Evolutionary conservation across 2,329 filamentous ascomycete genomes (phyloP).

Genomic region (Botrytis galanthina): DNA sequence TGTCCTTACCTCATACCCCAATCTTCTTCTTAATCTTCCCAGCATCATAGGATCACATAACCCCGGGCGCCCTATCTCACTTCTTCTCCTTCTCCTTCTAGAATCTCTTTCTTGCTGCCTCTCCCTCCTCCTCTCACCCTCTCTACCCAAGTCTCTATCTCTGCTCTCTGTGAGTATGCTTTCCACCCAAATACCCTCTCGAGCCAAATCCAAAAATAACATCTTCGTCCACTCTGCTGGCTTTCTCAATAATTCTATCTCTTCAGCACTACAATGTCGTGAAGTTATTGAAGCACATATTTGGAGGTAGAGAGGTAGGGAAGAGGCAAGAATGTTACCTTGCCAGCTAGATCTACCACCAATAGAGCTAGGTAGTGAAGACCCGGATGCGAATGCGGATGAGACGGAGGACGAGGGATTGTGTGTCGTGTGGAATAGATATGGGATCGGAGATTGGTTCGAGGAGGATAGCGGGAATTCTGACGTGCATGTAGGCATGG

Average conservation of each 20-base stretch:
- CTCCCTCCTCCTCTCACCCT: neutral
- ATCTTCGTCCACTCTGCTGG: slow-evolving; percentile 8
- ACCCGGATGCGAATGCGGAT: neutral
- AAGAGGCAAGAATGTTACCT: slow-evolving; percentile 10
- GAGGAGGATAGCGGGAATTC: neutral
- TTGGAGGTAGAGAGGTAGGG: slow-evolving; percentile 4
- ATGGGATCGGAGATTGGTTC: neutral
- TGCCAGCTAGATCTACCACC: slow-evolving; percentile 4
- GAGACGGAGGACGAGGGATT: neutral
- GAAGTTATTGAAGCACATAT: neutral
- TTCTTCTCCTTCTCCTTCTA: neutral
- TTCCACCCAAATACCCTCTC: neutral
- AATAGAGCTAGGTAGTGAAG: neutral
- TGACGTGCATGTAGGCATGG: neutral
- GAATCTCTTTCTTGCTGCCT: neutral
- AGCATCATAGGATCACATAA: neutral
- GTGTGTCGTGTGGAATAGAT: slow-evolving; percentile 2
- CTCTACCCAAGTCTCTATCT: neutral
- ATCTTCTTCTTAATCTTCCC: neutral
- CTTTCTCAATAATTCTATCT: neutral
- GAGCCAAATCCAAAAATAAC: slow-evolving; percentile 10
- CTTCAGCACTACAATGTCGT: neutral
- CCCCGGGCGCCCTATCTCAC: neutral
- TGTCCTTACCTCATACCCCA: neutral
- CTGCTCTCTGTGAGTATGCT: neutral